Conservation (phyloP, 495 filamentous ascomycete genomes). For the Aspergillus cristatus region DNA sequence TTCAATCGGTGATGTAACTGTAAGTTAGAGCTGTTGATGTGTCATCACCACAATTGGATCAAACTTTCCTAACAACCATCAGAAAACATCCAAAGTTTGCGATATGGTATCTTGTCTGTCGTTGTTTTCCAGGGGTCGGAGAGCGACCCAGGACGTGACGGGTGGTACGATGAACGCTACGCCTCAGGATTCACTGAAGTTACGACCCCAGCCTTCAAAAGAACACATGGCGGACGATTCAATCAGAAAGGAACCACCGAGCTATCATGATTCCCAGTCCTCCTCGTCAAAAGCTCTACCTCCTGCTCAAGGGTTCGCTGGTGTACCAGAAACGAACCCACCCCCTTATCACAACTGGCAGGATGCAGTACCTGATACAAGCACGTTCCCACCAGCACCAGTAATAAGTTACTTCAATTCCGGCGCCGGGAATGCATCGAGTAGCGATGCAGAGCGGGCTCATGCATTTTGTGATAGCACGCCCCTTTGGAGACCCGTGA, state of each 20-base stretch:
- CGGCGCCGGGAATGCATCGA: constrained; percentile 64
- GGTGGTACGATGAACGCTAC: no score
- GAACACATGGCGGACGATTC: constrained; percentile 1
- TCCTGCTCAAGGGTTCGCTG: constrained; percentile 7
- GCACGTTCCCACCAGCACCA: constrained; percentile 76
- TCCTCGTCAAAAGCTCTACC: constrained; percentile 11
- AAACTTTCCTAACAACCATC: no score
- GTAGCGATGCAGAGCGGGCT: constrained; percentile 59
- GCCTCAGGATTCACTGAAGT: no score
- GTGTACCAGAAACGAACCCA: constrained; percentile 21
- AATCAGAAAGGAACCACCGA: constrained; percentile 22
- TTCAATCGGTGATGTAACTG: no score
- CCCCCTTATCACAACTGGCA: constrained; percentile 74
- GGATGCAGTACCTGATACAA: constrained; percentile 64
- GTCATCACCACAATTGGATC: no score
- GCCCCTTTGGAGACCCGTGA: constrained; percentile 52
- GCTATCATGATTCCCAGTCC: constrained; percentile 17
- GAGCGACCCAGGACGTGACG: no score
- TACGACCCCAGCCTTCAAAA: no score
- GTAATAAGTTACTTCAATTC: constrained; percentile 56
- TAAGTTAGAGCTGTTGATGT: no score
- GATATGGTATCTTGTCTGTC: no score
- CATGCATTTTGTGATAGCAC: constrained; percentile 58
- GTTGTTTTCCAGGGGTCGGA: no score
- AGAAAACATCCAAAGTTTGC: no score